Conservation (phyloP, 2,329 filamentous ascomycete species). For the Cordyceps farinosa region DNA sequence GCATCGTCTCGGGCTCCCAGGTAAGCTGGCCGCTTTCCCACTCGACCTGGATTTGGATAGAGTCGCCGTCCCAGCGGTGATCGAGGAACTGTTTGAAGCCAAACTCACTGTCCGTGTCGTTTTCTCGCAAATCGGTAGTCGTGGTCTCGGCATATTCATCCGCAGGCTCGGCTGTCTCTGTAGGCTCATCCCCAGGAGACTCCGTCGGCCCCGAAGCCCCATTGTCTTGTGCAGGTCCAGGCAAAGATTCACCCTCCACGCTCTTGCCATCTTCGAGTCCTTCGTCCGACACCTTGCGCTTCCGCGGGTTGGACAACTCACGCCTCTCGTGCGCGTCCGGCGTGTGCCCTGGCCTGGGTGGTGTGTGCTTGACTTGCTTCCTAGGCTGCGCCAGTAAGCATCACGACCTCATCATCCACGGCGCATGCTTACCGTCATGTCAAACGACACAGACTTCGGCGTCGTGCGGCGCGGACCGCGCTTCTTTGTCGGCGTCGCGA, state of each 20-base stretch:
- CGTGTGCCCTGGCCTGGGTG: neutral
- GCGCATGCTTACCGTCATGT: conserved; percentile 12
- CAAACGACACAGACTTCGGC: conserved; percentile 15
- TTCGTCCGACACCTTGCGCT: neutral
- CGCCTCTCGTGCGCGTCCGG: neutral
- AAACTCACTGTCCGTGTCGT: neutral
- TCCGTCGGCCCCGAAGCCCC: no score
- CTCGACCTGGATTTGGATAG: conserved; percentile 38
- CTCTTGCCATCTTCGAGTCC: neutral
- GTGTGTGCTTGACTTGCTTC: conserved; percentile 8
- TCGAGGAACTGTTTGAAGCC: conserved; percentile 5
- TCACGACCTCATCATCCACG: neutral
- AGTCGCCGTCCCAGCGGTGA: conserved; percentile 30
- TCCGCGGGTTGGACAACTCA: neutral
- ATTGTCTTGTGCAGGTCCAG: neutral
- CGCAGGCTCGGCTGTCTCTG: neutral
- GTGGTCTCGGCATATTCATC: neutral
- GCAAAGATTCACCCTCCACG: neutral
- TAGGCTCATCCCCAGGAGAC: neutral
- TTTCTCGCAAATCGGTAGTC: neutral
- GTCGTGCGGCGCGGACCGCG: neutral
- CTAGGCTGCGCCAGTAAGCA: neutral
- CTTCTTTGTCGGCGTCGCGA: conserved; percentile 3
- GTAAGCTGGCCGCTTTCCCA: conserved; percentile 31
- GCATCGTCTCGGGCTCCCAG: conserved; percentile 33